Conservation (phyloP, 108 stramenopile genomes). For the Cyclostephanos tholiformis region DNA sequence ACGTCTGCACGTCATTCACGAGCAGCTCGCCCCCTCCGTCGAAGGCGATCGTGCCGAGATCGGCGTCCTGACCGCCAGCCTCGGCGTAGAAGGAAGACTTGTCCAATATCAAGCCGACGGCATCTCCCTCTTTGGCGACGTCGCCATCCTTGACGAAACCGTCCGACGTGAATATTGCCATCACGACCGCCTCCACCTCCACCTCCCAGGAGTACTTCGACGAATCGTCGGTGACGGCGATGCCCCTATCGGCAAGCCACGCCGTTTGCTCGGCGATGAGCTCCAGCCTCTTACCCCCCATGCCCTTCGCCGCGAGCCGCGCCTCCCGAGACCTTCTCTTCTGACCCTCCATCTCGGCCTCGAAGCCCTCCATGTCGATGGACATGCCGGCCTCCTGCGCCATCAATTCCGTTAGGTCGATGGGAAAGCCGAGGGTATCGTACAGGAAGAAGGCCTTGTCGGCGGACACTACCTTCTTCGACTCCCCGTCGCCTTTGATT, state of each 20-base stretch:
- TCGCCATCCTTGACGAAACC: conserved; percentile 66
- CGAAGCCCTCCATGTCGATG: conserved; percentile 90
- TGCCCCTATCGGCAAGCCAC: conserved; percentile 76
- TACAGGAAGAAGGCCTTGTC: conserved; percentile 95
- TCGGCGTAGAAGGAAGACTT: conserved; percentile 96
- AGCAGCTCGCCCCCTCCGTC: conserved; percentile 50
- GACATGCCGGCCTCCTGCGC: conserved; percentile 93
- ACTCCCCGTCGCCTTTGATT: conserved; percentile 47
- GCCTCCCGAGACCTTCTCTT: conserved; percentile 81
- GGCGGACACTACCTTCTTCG: conserved; percentile 62
- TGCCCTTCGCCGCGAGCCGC: conserved; percentile 58
- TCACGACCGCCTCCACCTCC: conserved; percentile 73
- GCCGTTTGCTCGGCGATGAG: conserved; percentile 96
- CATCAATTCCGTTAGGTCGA: conserved; percentile 98
- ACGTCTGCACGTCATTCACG: conserved; percentile 83
- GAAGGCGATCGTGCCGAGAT: conserved; percentile 72
- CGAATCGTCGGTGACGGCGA: conserved; percentile 81
- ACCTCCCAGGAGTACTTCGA: conserved; percentile 91
- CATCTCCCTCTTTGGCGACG: conserved; percentile 57
- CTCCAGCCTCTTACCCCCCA: conserved; percentile 70
- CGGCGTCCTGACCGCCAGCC: conserved; percentile 96
- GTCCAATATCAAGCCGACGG: conserved; percentile 90
- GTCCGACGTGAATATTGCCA: conserved; percentile 83
- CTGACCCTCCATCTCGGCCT: conserved; percentile 85
- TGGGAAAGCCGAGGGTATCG: conserved; percentile 96